Percentiles rank a stretch among this genome's conserved stretches.
phyloP scores from a whole-genome alignment of 352 stramenopile genomes.

The Pythium aristosporum region DNA sequence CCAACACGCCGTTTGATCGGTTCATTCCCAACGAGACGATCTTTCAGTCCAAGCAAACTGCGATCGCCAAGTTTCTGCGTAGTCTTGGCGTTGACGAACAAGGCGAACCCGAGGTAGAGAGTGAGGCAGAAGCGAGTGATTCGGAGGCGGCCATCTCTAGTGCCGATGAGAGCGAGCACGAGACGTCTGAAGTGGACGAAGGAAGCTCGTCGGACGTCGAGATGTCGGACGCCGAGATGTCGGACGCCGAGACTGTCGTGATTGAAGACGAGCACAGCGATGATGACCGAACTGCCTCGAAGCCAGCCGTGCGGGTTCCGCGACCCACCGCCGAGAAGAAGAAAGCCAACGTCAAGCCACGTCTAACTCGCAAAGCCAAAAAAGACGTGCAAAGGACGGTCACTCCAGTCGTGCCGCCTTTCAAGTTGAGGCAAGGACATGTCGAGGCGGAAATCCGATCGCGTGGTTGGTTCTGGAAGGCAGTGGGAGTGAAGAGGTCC shows the following conservation, averaged over 20 bases:
- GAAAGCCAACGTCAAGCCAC: background rate
- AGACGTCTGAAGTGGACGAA: background rate
- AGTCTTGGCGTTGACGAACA: background rate
- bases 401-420: constrained; percentile 36
- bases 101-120: background rate
- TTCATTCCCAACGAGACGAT: constrained; percentile 77
- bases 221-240: constrained; percentile 21
- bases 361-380: background rate
- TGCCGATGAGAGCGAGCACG: background rate
- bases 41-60: constrained; percentile 61
- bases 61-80: constrained; percentile 56
- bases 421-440: constrained; percentile 62
- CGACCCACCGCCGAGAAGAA: background rate
- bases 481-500: constrained; percentile 14
- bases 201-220: constrained; percentile 29
- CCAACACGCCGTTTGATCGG: constrained; percentile 60
- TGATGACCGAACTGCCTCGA: background rate
- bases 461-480: constrained; percentile 72
- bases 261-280: background rate
- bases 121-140: background rate
- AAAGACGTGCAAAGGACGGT: background rate
- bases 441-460: constrained; percentile 51
- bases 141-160: constrained; percentile 1
- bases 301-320: background rate
- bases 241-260: constrained; percentile 16